Evolutionary conservation across 2,329 filamentous ascomycete species (phyloP).

Genomic region (Aspergillus vadensis): DNA sequence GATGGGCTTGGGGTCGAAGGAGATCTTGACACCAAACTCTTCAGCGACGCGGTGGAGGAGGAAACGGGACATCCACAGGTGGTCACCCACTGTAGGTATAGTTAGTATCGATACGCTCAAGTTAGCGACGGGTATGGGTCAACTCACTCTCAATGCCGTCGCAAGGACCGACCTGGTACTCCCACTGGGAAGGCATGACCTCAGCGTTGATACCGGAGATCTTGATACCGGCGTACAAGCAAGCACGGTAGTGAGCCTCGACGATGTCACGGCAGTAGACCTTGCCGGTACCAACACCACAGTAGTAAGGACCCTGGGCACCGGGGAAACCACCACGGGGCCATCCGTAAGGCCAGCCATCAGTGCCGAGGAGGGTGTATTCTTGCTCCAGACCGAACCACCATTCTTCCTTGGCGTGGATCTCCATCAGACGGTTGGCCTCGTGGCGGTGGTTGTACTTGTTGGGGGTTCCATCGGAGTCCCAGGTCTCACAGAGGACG

Average conservation of each 20-base stretch:
- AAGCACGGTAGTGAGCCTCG: slow-evolving; percentile 90
- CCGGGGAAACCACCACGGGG: slow-evolving; percentile 84
- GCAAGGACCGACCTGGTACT: slow-evolving; percentile 95
- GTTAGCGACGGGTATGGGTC: neutral
- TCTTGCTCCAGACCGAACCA: slow-evolving; percentile 99
- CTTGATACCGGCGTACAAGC: slow-evolving; percentile 83
- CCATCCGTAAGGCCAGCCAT: slow-evolving; percentile 91
- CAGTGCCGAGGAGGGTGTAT: slow-evolving; percentile 87
- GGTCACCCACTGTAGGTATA: slow-evolving; percentile 72
- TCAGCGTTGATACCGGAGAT: slow-evolving; percentile 99
- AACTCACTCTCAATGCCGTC: slow-evolving; percentile 75
- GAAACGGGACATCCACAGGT: slow-evolving; percentile 93
- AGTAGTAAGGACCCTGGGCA: slow-evolving; percentile 95
- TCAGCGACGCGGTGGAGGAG: slow-evolving; percentile 88
- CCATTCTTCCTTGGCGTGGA: slow-evolving; percentile 77
- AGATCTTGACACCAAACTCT: slow-evolving; percentile 95
- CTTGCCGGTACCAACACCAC: slow-evolving; percentile 94
- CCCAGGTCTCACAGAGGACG: slow-evolving; percentile 93
- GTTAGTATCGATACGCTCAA: slow-evolving; percentile 26
- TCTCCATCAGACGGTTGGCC: slow-evolving; percentile 84
- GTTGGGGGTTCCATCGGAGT: slow-evolving; percentile 91
- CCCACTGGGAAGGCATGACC: slow-evolving; percentile 98
- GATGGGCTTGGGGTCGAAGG: slow-evolving; percentile 93
- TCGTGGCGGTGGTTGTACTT: slow-evolving; percentile 98
- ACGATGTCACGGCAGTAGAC: slow-evolving; percentile 98